Base-by-base conservation (phyloP, 2,329 filamentous ascomycete genomes). In the Ascochyta koolunga region DNA sequence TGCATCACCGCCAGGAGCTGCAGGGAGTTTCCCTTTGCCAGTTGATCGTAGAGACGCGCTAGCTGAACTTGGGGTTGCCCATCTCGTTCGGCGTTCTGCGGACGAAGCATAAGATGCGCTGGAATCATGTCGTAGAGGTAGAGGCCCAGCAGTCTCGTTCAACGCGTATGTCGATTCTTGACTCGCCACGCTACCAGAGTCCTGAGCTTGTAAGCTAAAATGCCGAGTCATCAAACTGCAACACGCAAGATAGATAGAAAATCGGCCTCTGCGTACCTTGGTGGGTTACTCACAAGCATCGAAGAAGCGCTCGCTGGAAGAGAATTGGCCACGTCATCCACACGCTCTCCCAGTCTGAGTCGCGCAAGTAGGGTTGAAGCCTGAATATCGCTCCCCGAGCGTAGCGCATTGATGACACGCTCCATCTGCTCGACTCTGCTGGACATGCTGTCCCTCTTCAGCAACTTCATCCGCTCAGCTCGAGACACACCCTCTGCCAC, bases 401-500 rank as follows among this genome's bases (percentile, higher is more conserved):
- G 60, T 7, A 67, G 45, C 8, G 49, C 59, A 5, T 38, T 56
- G 27, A 67, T 43, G 22, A 67, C 59, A 27, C 62, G 65, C 46
- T 65, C 64, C 46, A 66, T 39, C 37, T 64, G 63, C 24, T 65
- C 63, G 16, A 59, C 52, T 45, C 48, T 61, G 22, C 53, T 52
- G 5, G 60, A 59, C 54, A 63, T 46, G 21, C 52, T 59, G 25
- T 66, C 65, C 33, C 56, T 54, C 46, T 64, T 66, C 37, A 65
- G 50, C 11, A 66, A 43, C 38, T 64, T 67, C 65, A 67, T 66
- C 13, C 65, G 61, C 45, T 66, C 63, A 9, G 63, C 61, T 41
- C 65, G 56, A 15, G 63, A 64, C 7, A 67, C 63, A 11, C 65
- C 65, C 45, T 65, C 63, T 21, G 65, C 50, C 3, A 66, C 65